Conservation (phyloP, 2,329 filamentous ascomycete genomes). For the Didymosphaeria variabile region DNA sequence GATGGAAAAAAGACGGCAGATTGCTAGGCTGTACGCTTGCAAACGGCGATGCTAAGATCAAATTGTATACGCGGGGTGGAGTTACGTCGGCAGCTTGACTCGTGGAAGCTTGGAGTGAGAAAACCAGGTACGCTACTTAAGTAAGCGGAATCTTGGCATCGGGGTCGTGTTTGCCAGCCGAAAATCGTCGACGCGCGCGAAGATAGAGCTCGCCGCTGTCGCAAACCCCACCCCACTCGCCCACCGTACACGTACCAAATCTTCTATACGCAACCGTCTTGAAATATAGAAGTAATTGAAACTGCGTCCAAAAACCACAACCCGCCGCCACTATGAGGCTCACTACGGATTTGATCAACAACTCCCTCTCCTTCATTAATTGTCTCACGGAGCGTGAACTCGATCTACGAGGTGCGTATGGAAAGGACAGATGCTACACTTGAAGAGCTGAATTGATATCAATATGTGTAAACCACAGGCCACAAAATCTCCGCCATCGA, state of each 20-base stretch:
- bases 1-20: background rate
- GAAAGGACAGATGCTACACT: conserved; percentile 98
- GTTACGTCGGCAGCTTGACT: background rate
- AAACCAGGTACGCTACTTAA: conserved; percentile 5
- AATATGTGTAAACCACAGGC: conserved; percentile 73
- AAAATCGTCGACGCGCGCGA: conserved; percentile 14
- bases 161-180: background rate
- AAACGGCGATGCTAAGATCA: background rate
- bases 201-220: conserved; percentile 1
- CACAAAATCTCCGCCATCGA: conserved; percentile 98
- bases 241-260: background rate
- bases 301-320: background rate
- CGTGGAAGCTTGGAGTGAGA: background rate
- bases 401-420: conserved; percentile 97
- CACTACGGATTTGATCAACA: conserved; percentile 92
- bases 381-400: conserved; percentile 98
- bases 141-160: conserved; percentile 19
- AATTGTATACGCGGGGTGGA: conserved; percentile 1
- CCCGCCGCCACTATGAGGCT: conserved; percentile 76
- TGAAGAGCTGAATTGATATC: conserved; percentile 87
- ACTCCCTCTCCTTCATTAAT: conserved; percentile 97
- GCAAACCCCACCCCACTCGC: background rate
- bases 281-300: background rate
- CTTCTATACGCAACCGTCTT: background rate
- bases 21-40: background rate